These are phyloP conservation scores for Hippophae tibetana DNA, from an alignment of 306 rosid genomes.

Conservation along the genomic window DNA sequence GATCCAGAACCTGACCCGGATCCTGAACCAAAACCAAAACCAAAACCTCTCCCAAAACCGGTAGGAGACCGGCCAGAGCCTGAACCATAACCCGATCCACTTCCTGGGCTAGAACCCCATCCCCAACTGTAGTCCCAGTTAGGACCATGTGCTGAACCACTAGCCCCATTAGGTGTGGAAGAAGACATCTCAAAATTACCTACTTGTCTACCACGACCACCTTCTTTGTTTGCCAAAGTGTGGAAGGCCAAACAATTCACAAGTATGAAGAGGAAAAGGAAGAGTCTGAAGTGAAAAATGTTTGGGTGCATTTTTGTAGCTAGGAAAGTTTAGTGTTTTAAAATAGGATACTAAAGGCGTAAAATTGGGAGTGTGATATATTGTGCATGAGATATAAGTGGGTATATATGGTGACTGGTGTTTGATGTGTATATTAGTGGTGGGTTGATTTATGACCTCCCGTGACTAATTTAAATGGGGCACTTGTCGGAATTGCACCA, in stretches of 20 bases:
- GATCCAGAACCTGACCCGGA: slow-evolving; percentile 52
- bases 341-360: not conserved
- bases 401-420: slow-evolving; percentile 34
- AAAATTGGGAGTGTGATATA: not conserved
- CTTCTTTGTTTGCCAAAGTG: not conserved
- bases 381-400: slow-evolving; percentile 9
- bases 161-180: slow-evolving; percentile 27
- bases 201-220: slow-evolving; percentile 19
- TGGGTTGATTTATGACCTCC: not conserved
- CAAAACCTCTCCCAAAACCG: slow-evolving; percentile 53
- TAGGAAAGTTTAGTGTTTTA: not conserved
- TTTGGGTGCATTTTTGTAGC: slow-evolving; percentile 27
- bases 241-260: slow-evolving; percentile 8
- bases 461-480: not conserved
- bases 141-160: slow-evolving; percentile 64
- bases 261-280: slow-evolving; percentile 29
- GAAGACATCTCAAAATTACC: slow-evolving; percentile 22
- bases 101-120: slow-evolving; percentile 60
- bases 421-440: slow-evolving; percentile 14
- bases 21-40: slow-evolving; percentile 59
- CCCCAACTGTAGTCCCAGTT: slow-evolving; percentile 82
- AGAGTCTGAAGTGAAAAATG: slow-evolving; percentile 14
- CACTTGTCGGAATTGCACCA: slow-evolving; percentile 25
- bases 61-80: slow-evolving; percentile 58
- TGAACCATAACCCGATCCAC: slow-evolving; percentile 74